Evolutionary conservation across 2,329 filamentous ascomycete species (phyloP).

Genomic region (Monilinia fructigena): DNA sequence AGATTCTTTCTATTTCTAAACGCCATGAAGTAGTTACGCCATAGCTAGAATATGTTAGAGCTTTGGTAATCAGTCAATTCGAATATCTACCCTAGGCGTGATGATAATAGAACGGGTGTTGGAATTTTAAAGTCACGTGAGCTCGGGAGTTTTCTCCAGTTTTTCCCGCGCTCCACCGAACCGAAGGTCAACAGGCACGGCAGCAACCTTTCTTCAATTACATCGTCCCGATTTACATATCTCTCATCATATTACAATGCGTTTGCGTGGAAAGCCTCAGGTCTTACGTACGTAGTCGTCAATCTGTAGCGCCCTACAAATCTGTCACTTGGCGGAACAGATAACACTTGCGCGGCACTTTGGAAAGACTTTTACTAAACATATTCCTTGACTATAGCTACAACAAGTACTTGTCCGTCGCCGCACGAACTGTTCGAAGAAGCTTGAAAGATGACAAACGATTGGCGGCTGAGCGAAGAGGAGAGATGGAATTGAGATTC

Average conservation of each 20-base stretch:
- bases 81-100: no score
- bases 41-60: background rate
- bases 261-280: constrained; percentile 97
- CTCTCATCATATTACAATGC: constrained; percentile 59
- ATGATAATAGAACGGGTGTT: background rate
- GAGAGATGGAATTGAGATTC: constrained; percentile 85
- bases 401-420: constrained; percentile 98
- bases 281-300: constrained; percentile 57
- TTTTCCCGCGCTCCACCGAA: constrained; percentile 19
- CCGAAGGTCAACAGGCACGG: constrained; percentile 28
- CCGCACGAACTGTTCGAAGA: constrained; percentile 90
- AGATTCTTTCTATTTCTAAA: background rate
- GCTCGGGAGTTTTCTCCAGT: constrained; percentile 13
- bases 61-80: no score
- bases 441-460: constrained; percentile 96
- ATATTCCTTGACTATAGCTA: constrained; percentile 63
- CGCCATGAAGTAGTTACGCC: background rate
- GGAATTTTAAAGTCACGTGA: constrained; percentile 12
- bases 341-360: constrained; percentile 22
- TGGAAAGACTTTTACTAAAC: constrained; percentile 33
- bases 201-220: constrained; percentile 28
- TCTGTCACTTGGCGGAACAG: constrained; percentile 25
- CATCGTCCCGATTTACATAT: constrained; percentile 28
- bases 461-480: constrained; percentile 82
- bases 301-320: background rate